Conservation (phyloP, 306 rosid genomes). For the Cucurbita pepo region DNA sequence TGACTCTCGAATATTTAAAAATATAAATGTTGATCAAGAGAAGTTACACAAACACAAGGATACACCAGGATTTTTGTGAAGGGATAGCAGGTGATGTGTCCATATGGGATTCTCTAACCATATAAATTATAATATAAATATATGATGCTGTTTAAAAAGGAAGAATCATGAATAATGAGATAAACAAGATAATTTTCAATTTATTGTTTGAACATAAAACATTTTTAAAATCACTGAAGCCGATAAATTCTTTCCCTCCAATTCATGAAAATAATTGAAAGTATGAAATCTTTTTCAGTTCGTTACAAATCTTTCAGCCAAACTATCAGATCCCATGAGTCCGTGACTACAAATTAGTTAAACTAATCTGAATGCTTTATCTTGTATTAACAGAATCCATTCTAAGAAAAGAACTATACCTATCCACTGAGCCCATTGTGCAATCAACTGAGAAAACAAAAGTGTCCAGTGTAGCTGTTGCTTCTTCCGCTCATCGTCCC, state of each 20-base stretch:
- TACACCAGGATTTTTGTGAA: background rate
- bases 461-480: constrained; percentile 73
- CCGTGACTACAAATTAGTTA: background rate
- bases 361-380: background rate
- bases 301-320: background rate
- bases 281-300: background rate
- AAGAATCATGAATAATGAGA: background rate
- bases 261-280: background rate
- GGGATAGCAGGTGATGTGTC: background rate
- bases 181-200: background rate
- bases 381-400: background rate
- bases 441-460: constrained; percentile 60
- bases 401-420: constrained; percentile 27
- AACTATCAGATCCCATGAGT: background rate
- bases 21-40: background rate
- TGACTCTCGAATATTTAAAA: background rate
- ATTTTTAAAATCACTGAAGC: background rate
- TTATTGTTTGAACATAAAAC: background rate
- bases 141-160: background rate
- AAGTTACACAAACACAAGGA: background rate
- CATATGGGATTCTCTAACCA: background rate
- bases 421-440: constrained; percentile 86
- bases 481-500: constrained; percentile 66
- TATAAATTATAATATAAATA: background rate
- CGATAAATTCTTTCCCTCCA: background rate